Evolutionary conservation across 257 asterid genomes (phyloP).

Genomic region (Lavandula angustifolia): DNA sequence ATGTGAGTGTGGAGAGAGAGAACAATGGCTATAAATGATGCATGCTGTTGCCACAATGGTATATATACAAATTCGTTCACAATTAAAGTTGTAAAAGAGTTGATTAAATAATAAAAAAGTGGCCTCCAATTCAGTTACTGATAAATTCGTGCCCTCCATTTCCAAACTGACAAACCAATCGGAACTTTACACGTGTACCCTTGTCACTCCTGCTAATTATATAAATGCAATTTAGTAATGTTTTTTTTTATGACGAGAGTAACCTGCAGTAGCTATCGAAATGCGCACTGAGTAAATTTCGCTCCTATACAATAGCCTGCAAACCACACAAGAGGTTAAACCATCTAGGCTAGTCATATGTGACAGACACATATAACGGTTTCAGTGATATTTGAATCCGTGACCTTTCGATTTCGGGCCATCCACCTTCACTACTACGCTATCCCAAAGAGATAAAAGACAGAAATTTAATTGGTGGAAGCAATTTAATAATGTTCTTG

Average conservation of each 20-base stretch:
- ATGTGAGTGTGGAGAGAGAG: slow-evolving; percentile 1
- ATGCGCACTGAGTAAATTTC: no score
- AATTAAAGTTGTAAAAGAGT: slow-evolving; percentile 28
- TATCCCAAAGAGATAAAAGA: no score
- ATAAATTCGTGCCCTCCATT: slow-evolving; percentile 64
- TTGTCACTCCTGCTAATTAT: slow-evolving; percentile 37
- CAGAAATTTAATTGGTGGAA: no score
- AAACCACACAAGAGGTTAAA: no score
- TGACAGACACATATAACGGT: no score
- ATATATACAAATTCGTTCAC: slow-evolving; percentile 35
- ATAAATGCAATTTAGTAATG: neutral
- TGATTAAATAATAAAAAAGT: slow-evolving; percentile 32
- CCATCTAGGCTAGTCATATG: no score
- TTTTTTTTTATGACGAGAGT: no score
- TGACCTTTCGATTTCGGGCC: no score
- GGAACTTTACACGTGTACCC: slow-evolving; percentile 39
- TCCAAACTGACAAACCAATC: slow-evolving; percentile 44
- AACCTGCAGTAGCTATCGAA: no score
- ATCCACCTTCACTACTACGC: no score
- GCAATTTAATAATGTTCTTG: slow-evolving; percentile 32
- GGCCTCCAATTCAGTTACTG: slow-evolving; percentile 11
- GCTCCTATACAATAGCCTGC: no score
- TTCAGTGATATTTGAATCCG: no score
- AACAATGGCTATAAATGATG: slow-evolving; percentile 35
- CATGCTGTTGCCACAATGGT: slow-evolving; percentile 33